Conservation (phyloP, 1,284 basidiomycete genomes). For the Neotropicomus parvogracilis region DNA sequence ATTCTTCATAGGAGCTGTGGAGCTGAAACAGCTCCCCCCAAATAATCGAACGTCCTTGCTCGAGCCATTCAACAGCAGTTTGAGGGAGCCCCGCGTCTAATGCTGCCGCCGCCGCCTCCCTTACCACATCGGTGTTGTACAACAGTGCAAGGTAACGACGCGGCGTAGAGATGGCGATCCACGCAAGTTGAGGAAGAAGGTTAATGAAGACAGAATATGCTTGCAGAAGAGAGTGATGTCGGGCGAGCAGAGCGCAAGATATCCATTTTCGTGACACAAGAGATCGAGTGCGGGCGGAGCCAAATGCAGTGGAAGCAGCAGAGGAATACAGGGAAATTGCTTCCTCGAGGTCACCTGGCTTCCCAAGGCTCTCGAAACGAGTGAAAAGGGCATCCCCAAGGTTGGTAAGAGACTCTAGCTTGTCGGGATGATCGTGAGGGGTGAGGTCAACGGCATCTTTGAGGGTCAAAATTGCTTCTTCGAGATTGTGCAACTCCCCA, state of each 20-base stretch:
- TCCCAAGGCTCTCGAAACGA: slow-evolving; percentile 3
- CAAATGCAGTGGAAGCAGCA: background rate
- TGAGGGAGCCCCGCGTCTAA: background rate
- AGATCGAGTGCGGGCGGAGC: background rate
- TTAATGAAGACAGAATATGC: background rate
- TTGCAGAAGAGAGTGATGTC: background rate
- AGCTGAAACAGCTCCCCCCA: background rate
- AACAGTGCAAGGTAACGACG: background rate
- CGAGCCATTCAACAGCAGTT: background rate
- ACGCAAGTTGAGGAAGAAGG: slow-evolving; percentile 4
- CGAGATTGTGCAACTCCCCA: background rate
- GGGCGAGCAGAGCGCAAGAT: background rate
- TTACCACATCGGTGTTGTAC: background rate
- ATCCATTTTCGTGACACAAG: background rate
- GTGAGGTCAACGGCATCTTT: background rate
- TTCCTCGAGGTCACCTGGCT: background rate
- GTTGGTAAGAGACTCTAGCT: background rate
- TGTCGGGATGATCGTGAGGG: background rate
- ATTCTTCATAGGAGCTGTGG: slow-evolving; percentile 2
- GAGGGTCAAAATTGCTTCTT: background rate
- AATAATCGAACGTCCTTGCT: background rate
- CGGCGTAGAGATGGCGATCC: background rate
- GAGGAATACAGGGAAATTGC: background rate
- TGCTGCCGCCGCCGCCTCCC: background rate
- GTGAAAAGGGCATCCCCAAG: background rate